Percentiles rank a stretch among this genome's conserved stretches.
phyloP scores from a whole-genome alignment of 2,329 filamentous ascomycete species.

The Amesomyces nigricolor region DNA sequence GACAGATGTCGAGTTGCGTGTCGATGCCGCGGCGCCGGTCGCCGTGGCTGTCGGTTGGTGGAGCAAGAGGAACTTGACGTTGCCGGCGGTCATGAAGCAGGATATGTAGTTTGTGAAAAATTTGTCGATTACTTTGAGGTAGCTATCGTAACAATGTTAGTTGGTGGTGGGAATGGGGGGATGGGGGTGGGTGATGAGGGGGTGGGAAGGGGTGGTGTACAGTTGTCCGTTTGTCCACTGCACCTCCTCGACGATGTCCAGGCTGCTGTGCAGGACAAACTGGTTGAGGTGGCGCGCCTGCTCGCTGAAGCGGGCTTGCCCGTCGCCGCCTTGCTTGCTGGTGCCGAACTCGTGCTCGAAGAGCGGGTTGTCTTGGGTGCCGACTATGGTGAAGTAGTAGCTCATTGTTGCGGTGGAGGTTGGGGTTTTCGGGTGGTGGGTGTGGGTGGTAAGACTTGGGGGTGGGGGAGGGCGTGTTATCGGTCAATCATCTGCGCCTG shows the following conservation, averaged over 20 bases:
- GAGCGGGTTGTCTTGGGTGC: constrained; percentile 89
- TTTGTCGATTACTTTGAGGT: constrained; percentile 92
- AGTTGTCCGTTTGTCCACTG: constrained; percentile 87
- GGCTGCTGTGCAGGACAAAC: constrained; percentile 88
- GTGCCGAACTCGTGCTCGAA: constrained; percentile 98
- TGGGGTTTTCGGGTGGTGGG: not conserved
- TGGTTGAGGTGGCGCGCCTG: constrained; percentile 92
- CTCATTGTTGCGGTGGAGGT: constrained; percentile 59
- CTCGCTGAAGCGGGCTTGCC: constrained; percentile 79
- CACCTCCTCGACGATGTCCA: constrained; percentile 93
- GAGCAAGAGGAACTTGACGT: constrained; percentile 89
- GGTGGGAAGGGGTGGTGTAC: constrained; percentile 43
- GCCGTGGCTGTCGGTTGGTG: constrained; percentile 63
- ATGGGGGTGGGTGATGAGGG: constrained; percentile 10
- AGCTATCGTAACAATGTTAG: constrained; percentile 41
- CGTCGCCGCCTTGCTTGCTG: constrained; percentile 92
- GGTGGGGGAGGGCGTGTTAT: constrained; percentile 9
- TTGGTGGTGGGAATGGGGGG: not conserved
- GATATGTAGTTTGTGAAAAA: constrained; percentile 96
- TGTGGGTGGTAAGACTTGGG: not conserved
- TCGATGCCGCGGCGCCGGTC: constrained; percentile 30
- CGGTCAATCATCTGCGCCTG: constrained; percentile 28
- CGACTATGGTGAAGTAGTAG: constrained; percentile 97
- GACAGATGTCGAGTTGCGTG: constrained; percentile 61
- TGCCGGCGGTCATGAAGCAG: constrained; percentile 87